Percentiles rank a stretch among this genome's conserved stretches.
Conservation (phyloP, 2,329 filamentous ascomycete genomes). For the Intubia oerlemansii region DNA sequence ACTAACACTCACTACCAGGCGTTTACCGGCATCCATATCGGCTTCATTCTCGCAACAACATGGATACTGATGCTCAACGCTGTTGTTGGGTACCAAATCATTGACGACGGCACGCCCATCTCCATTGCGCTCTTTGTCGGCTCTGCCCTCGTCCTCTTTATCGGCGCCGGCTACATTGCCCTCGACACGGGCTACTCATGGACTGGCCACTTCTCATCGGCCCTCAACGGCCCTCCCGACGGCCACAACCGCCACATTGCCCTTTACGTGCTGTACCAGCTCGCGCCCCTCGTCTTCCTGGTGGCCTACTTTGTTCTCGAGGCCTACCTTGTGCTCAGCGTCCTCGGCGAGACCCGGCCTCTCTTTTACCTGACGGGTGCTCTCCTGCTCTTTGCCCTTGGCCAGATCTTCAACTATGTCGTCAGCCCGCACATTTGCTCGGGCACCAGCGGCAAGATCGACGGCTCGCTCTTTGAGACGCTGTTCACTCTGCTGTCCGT, state of each 20-base stretch:
- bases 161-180: constrained; percentile 88
- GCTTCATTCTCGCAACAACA: constrained; percentile 64
- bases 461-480: constrained; percentile 82
- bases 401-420: constrained; percentile 91
- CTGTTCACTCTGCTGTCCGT: constrained; percentile 79
- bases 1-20: constrained; percentile 28
- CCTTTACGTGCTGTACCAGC: constrained; percentile 85
- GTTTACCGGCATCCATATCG: constrained; percentile 80
- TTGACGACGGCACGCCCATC: constrained; percentile 79
- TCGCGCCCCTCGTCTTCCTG: constrained; percentile 76
- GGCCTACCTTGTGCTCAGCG: constrained; percentile 57
- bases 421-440: constrained; percentile 80
- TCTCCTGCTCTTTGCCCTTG: constrained; percentile 65
- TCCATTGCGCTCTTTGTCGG: constrained; percentile 55
- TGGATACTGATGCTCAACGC: constrained; percentile 91
- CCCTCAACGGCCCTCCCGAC: constrained; percentile 26
- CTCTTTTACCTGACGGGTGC: constrained; percentile 71
- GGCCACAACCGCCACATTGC: constrained; percentile 53
- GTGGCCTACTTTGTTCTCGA: constrained; percentile 74
- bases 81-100: constrained; percentile 74
- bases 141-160: constrained; percentile 52
- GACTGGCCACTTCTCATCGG: constrained; percentile 56
- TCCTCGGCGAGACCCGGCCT: constrained; percentile 77
- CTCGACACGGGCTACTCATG: constrained; percentile 80
- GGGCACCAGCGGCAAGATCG: constrained; percentile 66